Evolutionary conservation across 2,329 filamentous ascomycete genomes (phyloP), one percentile per base, ranked within the genome.

Genomic region (Trichoderma breve): DNA sequence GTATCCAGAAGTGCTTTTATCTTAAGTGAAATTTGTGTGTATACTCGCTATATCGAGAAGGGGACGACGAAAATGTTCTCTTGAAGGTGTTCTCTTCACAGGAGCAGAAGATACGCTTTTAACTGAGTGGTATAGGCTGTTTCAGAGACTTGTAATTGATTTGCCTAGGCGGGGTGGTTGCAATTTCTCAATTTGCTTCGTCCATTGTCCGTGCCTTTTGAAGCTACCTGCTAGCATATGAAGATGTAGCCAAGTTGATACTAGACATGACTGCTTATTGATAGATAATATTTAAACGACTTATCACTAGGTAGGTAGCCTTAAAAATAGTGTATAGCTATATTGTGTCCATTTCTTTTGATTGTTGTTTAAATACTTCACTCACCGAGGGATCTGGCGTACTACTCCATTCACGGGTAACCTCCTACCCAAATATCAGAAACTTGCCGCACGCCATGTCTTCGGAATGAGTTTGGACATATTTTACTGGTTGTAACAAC

Each of bases 391-490:
- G 6, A 43, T 47, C 18, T 47, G 18, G 43, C 18, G 8, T 47
- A 11, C 21, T 24, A 24, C n/a, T 21, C 18, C 3, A 21, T 51
- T 24, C n/a, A 51, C 47, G 47, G n/a, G 11, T 51, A 51, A 21
- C 11, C 9, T 2, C 11, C n/a, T 2, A 51, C 6, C 4, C 5
- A 24, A 12, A 51, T 14, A 14, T 6, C n/a, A 51, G 47, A 24
- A 12, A 21, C n/a, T 14, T 6, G 1, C 11, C 1, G n/a, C n/a
- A 6, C 5, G 1, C 5, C 0, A 21, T 4, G 47, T 51, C 47
- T 51, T 24, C 18, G 11, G 4, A 24, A 14, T 51, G 5, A 14
- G n/a, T 21, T 51, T 24, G 5, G n/a, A 6, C 11, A 51, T 24
- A 21, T n/a, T 51, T 21, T 21, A 12, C 9, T 18, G 18, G 15